Evolutionary conservation across 257 asterid genomes (phyloP).

Genomic region (Cruciata laevipes): DNA sequence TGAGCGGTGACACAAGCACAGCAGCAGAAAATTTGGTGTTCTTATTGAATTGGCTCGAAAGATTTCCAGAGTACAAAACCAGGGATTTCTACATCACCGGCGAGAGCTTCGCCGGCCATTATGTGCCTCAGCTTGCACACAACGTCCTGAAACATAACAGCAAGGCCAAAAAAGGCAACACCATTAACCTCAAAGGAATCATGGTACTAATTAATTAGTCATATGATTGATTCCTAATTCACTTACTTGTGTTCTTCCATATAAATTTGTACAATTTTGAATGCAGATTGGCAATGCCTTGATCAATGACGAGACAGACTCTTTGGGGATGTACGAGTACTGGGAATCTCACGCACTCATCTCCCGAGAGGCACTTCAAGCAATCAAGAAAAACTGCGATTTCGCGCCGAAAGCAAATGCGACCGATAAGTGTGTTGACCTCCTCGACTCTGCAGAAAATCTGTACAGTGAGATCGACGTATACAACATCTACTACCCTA

Average conservation of each 20-base stretch:
- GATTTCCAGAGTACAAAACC: constrained; percentile 59
- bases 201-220: constrained; percentile 25
- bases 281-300: constrained; percentile 50
- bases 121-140: constrained; percentile 71
- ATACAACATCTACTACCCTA: constrained; percentile 60
- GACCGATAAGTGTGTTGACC: constrained; percentile 20
- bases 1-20: constrained; percentile 53
- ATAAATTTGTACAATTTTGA: not conserved
- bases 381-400: constrained; percentile 37
- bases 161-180: constrained; percentile 28
- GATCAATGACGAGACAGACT: constrained; percentile 58
- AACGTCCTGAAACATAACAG: constrained; percentile 45
- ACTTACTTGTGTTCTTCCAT: not conserved
- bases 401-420: constrained; percentile 27
- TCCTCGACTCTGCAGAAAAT: constrained; percentile 18
- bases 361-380: constrained; percentile 31
- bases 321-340: constrained; percentile 57
- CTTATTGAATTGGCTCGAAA: constrained; percentile 60
- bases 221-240: too few species aligned
- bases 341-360: constrained; percentile 60
- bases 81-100: constrained; percentile 59
- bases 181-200: constrained; percentile 75
- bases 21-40: constrained; percentile 52
- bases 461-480: constrained; percentile 24
- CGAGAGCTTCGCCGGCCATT: constrained; percentile 80